Percentiles rank a stretch among this genome's conserved stretches.
Conservation (phyloP, 2,329 filamentous ascomycete genomes). For the Xylaria sp. region DNA sequence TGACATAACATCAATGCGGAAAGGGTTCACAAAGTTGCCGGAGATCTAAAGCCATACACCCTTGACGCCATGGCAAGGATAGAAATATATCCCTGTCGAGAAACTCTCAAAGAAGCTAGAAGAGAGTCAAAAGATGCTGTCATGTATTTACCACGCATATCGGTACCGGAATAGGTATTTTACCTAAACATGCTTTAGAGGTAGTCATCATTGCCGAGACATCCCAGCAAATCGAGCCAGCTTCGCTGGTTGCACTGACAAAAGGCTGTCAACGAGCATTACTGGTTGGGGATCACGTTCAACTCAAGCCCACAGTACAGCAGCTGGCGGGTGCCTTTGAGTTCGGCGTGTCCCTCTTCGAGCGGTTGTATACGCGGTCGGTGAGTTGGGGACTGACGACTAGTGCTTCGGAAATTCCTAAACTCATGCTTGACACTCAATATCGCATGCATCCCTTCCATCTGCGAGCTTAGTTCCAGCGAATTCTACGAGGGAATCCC, state of each 20-base stretch:
- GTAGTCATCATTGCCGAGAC: conserved; percentile 29
- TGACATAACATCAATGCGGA: too few species aligned
- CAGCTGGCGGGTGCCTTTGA: conserved; percentile 21
- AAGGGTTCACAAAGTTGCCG: too few species aligned
- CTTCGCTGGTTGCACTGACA: conserved; percentile 24
- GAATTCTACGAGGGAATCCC: conserved; percentile 26
- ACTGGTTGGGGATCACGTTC: conserved; percentile 28
- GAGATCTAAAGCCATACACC: too few species aligned
- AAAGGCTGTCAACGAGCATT: conserved; percentile 29
- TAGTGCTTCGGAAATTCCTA: conserved; percentile 4
- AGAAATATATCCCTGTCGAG: conserved; percentile 20
- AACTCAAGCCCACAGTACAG: conserved; percentile 26
- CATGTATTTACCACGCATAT: conserved; percentile 26
- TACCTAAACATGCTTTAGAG: conserved; percentile 27
- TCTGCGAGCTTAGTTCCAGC: conserved; percentile 26
- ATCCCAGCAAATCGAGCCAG: conserved; percentile 30
- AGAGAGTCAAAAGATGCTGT: conserved; percentile 20
- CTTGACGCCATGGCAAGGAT: conserved; percentile 27
- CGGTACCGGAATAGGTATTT: conserved; percentile 22
- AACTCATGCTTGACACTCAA: conserved; percentile 28
- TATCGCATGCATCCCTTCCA: conserved; percentile 32
- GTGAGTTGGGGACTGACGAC: not conserved
- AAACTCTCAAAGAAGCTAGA: conserved; percentile 20
- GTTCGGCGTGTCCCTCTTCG: conserved; percentile 27
- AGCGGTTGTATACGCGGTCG: conserved; percentile 17